Evolutionary conservation across 768 basidiomycete genomes (phyloP).

Genomic region (Artomyces pyxidatus): DNA sequence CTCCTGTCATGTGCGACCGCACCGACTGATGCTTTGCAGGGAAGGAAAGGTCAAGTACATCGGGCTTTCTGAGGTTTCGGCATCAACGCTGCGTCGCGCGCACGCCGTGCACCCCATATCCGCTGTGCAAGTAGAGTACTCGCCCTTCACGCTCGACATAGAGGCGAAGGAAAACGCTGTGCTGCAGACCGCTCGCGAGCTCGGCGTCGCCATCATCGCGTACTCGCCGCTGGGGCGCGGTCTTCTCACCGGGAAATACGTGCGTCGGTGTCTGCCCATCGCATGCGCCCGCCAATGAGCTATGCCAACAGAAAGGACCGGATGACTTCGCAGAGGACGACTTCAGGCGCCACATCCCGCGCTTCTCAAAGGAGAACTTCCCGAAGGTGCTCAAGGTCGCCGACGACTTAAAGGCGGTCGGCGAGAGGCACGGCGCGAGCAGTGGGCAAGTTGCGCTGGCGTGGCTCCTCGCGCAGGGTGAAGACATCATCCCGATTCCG

Average conservation of each 20-base stretch:
- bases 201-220: constrained; percentile 33
- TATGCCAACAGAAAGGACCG: constrained; percentile 27
- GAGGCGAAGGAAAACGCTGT: constrained; percentile 26
- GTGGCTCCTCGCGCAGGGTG: constrained; percentile 40
- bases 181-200: constrained; percentile 28
- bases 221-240: constrained; percentile 44
- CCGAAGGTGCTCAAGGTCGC: constrained; percentile 36
- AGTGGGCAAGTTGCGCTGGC: constrained; percentile 42
- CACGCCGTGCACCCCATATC: constrained; percentile 28
- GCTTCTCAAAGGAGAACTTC: constrained; percentile 35
- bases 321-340: constrained; percentile 35
- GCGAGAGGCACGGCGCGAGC: constrained; percentile 31
- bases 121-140: constrained; percentile 31
- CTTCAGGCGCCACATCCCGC: constrained; percentile 27
- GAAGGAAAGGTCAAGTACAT: constrained; percentile 29
- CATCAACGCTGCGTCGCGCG: constrained; percentile 27
- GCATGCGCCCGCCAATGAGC: background rate
- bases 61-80: constrained; percentile 28
- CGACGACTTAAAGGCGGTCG: constrained; percentile 28
- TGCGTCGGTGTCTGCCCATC: constrained; percentile 11
- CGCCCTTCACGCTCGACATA: constrained; percentile 27
- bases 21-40: constrained; percentile 8
- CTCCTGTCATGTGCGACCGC: constrained; percentile 20
- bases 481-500: constrained; percentile 38
- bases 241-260: constrained; percentile 37